Conservation (phyloP, 768 basidiomycete genomes). For the Collybia sp. region DNA sequence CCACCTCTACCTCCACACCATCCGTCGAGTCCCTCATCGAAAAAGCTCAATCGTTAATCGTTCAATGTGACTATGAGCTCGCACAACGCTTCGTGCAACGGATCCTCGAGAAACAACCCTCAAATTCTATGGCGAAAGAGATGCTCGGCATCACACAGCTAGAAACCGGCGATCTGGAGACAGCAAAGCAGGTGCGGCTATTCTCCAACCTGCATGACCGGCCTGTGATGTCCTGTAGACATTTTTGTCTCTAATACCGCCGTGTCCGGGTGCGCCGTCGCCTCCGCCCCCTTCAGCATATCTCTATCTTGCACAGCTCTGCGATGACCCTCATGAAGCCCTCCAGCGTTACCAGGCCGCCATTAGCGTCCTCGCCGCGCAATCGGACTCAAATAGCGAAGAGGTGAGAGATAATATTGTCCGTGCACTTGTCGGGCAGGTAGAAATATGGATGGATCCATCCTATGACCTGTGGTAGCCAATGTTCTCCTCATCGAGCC, state of each 20-base stretch:
- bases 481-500: background rate
- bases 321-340: slow-evolving; percentile 70
- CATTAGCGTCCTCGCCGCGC: slow-evolving; percentile 59
- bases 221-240: slow-evolving; percentile 35
- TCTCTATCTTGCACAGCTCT: slow-evolving; percentile 85
- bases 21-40: slow-evolving; percentile 54
- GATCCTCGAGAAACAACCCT: slow-evolving; percentile 58
- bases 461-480: slow-evolving; percentile 80
- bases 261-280: slow-evolving; percentile 52
- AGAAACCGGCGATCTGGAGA: slow-evolving; percentile 73
- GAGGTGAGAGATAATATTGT: slow-evolving; percentile 68
- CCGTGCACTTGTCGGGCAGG: slow-evolving; percentile 79
- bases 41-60: slow-evolving; percentile 77
- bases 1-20: slow-evolving; percentile 26
- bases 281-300: slow-evolving; percentile 75
- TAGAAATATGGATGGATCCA: slow-evolving; percentile 96
- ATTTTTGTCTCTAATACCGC: slow-evolving; percentile 57
- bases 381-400: slow-evolving; percentile 44
- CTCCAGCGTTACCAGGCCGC: slow-evolving; percentile 79
- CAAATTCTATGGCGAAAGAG: slow-evolving; percentile 68
- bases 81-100: slow-evolving; percentile 70
- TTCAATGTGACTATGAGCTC: slow-evolving; percentile 82
- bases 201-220: background rate
- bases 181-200: slow-evolving; percentile 59
- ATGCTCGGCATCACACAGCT: slow-evolving; percentile 76